phyloP scores from a whole-genome alignment of 2,329 filamentous ascomycete species.

The Diplocarpon rosae region DNA sequence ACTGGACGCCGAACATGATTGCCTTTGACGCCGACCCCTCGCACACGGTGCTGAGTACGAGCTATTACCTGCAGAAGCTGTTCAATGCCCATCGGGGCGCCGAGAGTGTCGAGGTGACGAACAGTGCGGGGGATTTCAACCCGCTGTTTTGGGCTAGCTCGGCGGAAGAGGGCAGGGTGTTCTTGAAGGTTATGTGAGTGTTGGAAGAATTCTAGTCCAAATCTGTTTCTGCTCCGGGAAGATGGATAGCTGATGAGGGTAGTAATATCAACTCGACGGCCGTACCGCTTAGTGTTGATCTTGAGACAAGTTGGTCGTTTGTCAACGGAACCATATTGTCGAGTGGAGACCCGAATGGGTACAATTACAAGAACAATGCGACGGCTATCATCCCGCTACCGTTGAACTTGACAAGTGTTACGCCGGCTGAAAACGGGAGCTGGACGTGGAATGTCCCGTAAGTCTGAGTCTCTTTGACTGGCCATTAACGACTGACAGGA shows the following conservation, averaged over 20 bases:
- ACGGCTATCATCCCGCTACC: conserved; percentile 12
- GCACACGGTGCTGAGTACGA: conserved; percentile 15
- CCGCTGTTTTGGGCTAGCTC: conserved; percentile 29
- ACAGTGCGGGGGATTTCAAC: conserved; percentile 12
- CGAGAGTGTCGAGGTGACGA: conserved; percentile 16
- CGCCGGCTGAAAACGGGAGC: conserved; percentile 4
- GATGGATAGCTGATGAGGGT: not conserved
- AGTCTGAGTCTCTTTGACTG: not conserved
- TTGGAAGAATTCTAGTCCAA: not conserved
- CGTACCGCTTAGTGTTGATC: conserved; percentile 8
- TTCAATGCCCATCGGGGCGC: conserved; percentile 19
- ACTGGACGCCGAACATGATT: conserved; percentile 20
- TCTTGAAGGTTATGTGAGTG: conserved; percentile 19
- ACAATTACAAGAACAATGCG: conserved; percentile 18
- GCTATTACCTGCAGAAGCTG: conserved; percentile 22
- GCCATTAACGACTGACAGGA: not conserved
- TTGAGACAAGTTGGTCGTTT: conserved; percentile 11
- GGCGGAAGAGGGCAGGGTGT: conserved; percentile 8
- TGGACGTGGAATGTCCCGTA: conserved; percentile 18
- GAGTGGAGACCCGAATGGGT: conserved; percentile 11
- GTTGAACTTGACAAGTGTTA: conserved; percentile 9
- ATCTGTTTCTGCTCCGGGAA: no score
- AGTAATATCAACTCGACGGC: conserved; percentile 13
- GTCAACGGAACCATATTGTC: conserved; percentile 18
- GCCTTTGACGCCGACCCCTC: conserved; percentile 17